phyloP scores from a whole-genome alignment of 2,329 filamentous ascomycete species.

The Lachnellula cervina region DNA sequence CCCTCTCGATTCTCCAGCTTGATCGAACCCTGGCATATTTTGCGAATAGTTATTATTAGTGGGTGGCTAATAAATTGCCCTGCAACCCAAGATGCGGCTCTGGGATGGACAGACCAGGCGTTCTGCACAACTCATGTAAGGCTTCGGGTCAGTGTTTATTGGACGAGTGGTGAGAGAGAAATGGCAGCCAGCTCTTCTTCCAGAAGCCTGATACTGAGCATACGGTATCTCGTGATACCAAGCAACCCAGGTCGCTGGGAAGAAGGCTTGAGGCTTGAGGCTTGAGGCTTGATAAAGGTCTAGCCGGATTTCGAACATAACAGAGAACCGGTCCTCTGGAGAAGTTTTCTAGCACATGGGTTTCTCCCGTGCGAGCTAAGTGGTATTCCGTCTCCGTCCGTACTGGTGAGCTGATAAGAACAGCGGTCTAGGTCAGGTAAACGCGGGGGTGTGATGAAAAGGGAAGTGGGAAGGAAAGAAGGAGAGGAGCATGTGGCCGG shows the following conservation, averaged over 20 bases:
- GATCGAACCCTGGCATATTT: not conserved
- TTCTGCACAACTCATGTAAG: not conserved
- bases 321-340: not conserved
- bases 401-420: not conserved
- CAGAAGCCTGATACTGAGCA: not conserved
- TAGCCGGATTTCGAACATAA: not conserved
- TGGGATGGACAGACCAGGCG: not conserved
- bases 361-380: not conserved
- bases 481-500: not conserved
- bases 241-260: not conserved
- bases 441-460: not conserved
- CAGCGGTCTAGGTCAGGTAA: not conserved
- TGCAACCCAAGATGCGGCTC: slow-evolving; percentile 10
- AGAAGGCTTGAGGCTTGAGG: not conserved
- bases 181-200: not conserved
- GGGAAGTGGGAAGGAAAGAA: not conserved
- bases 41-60: not conserved
- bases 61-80: slow-evolving; percentile 3
- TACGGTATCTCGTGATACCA: not conserved
- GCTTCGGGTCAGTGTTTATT: not conserved
- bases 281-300: not conserved
- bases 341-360: not conserved
- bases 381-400: no score
- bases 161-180: not conserved
- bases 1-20: slow-evolving; percentile 1